Evolutionary conservation across 495 filamentous ascomycete species (phyloP).

Genomic region (Elasticomyces elasticus): DNA sequence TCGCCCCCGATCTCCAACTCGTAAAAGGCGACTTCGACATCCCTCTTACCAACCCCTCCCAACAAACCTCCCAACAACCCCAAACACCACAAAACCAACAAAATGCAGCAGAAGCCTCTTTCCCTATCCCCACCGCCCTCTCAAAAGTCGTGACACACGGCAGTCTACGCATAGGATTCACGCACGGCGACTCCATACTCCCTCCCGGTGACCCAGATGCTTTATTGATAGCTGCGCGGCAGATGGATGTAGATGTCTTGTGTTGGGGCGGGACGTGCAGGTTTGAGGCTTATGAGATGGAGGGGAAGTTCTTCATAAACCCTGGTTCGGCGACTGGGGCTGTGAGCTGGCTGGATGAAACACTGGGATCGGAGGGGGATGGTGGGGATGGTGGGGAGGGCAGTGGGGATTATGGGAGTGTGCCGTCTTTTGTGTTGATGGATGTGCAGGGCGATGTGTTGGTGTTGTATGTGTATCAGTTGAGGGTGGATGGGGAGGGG

Average conservation of each 20-base stretch:
- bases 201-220: conserved; percentile 84
- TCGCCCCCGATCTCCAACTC: conserved; percentile 90
- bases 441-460: conserved; percentile 98
- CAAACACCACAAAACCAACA: no score
- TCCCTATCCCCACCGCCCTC: conserved; percentile 85
- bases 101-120: conserved; percentile 50
- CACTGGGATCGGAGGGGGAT: conserved; percentile 60
- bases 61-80: no score
- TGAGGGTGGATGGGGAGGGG: conserved; percentile 80
- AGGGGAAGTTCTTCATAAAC: conserved; percentile 97
- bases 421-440: conserved; percentile 97
- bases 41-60: conserved; percentile 9
- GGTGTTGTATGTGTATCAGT: conserved; percentile 94
- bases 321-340: conserved; percentile 91
- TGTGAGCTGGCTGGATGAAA: conserved; percentile 61
- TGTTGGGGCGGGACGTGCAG: conserved; percentile 95
- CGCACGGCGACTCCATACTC: conserved; percentile 92
- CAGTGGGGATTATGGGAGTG: conserved; percentile 77
- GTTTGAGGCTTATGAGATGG: conserved; percentile 97
- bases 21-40: conserved; percentile 91
- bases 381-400: conserved; percentile 55
- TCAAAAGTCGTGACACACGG: conserved; percentile 94
- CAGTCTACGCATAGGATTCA: conserved; percentile 85
- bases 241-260: conserved; percentile 93
- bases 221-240: conserved; percentile 82